These are phyloP conservation scores for Odontarrhena argentea DNA, from an alignment of 345 rosid genomes.

Conservation along the genomic window DNA sequence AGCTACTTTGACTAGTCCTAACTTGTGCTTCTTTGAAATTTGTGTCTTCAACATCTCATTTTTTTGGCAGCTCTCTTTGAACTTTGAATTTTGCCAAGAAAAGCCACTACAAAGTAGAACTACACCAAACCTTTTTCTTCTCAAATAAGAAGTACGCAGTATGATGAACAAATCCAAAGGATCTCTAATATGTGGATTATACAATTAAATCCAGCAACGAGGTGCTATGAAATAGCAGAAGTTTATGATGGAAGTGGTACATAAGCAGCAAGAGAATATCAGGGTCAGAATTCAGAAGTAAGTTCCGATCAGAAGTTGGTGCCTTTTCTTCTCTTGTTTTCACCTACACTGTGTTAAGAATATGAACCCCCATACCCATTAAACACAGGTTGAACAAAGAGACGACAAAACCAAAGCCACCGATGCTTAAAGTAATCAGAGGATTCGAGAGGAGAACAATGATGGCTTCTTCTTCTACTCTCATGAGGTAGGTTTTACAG, in stretches of 20 bases:
- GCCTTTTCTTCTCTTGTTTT: background rate
- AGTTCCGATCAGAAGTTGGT: background rate
- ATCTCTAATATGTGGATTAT: background rate
- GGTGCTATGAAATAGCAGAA: slow-evolving; percentile 72
- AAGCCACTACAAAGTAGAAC: slow-evolving; percentile 64
- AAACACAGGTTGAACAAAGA: slow-evolving; percentile 59
- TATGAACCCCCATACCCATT: background rate
- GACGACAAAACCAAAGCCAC: slow-evolving; percentile 68
- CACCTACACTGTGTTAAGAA: background rate
- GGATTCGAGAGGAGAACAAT: slow-evolving; percentile 18
- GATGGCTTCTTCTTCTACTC: slow-evolving; percentile 21
- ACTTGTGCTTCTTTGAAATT: background rate
- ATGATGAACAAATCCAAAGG: too few species aligned
- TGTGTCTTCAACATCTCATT: too few species aligned
- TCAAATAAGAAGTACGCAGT: too few species aligned
- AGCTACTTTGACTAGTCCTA: slow-evolving; percentile 26
- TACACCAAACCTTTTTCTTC: slow-evolving; percentile 56
- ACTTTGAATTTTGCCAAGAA: slow-evolving; percentile 56
- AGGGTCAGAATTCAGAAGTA: slow-evolving; percentile 47
- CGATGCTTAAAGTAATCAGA: slow-evolving; percentile 42
- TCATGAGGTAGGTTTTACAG: slow-evolving; percentile 5
- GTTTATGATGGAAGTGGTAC: slow-evolving; percentile 40
- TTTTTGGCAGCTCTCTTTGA: too few species aligned
- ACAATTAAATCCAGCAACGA: slow-evolving; percentile 55
- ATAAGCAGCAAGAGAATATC: slow-evolving; percentile 63